A percentile compares a stretch with the other conserved stretches of the same genome.
Conservation (phyloP, 768 basidiomycete species). For the Lactifluus hygrophoroides region DNA sequence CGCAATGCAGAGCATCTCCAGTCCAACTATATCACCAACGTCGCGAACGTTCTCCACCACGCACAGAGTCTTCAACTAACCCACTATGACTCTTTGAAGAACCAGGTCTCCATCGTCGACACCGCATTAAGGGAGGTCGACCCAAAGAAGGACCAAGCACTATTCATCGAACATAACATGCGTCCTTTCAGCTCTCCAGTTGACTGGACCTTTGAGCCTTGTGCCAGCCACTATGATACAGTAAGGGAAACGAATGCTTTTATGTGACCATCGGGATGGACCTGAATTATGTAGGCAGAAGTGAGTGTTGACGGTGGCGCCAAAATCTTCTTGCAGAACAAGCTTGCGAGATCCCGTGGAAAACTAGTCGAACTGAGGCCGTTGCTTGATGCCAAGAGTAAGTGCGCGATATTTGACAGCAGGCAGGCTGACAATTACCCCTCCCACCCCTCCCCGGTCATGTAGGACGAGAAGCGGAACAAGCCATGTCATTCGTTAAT, state of each 20-base stretch:
- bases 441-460: not conserved
- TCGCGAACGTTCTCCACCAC: slow-evolving; percentile 45
- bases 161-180: slow-evolving; percentile 67
- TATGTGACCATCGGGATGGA: not conserved
- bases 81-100: slow-evolving; percentile 53
- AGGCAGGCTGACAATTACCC: not conserved
- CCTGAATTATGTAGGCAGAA: slow-evolving; percentile 33
- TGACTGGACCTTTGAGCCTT: slow-evolving; percentile 74
- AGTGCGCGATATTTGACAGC: slow-evolving; percentile 23
- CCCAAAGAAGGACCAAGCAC: slow-evolving; percentile 50
- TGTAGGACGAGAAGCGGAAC: slow-evolving; percentile 48
- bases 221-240: slow-evolving; percentile 65
- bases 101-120: slow-evolving; percentile 39
- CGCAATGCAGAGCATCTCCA: slow-evolving; percentile 55
- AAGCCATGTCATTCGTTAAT: slow-evolving; percentile 37
- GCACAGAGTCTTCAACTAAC: slow-evolving; percentile 49
- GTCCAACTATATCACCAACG: slow-evolving; percentile 47
- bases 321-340: slow-evolving; percentile 77
- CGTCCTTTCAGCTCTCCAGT: slow-evolving; percentile 53
- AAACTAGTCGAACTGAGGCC: slow-evolving; percentile 60
- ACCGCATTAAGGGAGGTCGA: slow-evolving; percentile 44
- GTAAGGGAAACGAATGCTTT: slow-evolving; percentile 31
- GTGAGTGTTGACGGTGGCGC: slow-evolving; percentile 61
- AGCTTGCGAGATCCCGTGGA: slow-evolving; percentile 46
- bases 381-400: slow-evolving; percentile 54